These are phyloP conservation scores for Ganoderma lingzhi DNA, from an alignment of 1,284 basidiomycete genomes.

Conservation along the genomic window DNA sequence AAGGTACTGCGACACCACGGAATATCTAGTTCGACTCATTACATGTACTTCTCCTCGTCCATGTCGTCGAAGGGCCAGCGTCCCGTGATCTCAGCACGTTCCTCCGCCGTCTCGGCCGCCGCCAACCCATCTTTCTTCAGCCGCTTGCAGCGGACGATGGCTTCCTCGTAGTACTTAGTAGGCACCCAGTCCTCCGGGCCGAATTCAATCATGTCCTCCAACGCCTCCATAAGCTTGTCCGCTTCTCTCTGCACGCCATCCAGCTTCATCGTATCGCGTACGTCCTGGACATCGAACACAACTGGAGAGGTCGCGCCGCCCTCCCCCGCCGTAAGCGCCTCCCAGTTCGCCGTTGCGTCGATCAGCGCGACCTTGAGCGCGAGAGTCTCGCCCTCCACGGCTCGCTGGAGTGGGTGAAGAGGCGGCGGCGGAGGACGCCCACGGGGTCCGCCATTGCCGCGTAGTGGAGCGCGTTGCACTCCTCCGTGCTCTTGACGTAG, in stretches of 20 bases:
- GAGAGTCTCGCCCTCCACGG: conserved; percentile 57
- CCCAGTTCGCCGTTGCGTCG: conserved; percentile 48
- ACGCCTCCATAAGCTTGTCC: not conserved
- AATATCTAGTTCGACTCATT: not conserved
- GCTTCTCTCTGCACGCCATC: not conserved
- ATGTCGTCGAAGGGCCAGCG: conserved; percentile 2
- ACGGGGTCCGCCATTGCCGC: conserved; percentile 46
- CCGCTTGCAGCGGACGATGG: not conserved
- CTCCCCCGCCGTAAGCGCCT: conserved; percentile 44
- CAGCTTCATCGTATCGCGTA: not conserved
- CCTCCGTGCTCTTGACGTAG: conserved; percentile 51
- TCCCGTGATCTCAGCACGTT: not conserved
- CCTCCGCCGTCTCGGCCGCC: not conserved
- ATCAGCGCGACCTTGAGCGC: conserved; percentile 51
- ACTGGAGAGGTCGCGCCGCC: conserved; percentile 6
- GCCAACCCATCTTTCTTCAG: not conserved
- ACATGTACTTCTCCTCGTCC: not conserved
- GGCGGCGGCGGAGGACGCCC: conserved; percentile 44
- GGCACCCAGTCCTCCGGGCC: not conserved
- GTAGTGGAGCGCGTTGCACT: conserved; percentile 51
- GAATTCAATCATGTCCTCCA: not conserved
- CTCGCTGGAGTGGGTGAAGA: conserved; percentile 49
- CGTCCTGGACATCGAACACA: not conserved
- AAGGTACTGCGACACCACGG: not conserved
- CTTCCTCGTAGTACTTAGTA: not conserved